Conservation (phyloP, 176 grass and related monocot genomes). For the Paspalum vaginatum region DNA sequence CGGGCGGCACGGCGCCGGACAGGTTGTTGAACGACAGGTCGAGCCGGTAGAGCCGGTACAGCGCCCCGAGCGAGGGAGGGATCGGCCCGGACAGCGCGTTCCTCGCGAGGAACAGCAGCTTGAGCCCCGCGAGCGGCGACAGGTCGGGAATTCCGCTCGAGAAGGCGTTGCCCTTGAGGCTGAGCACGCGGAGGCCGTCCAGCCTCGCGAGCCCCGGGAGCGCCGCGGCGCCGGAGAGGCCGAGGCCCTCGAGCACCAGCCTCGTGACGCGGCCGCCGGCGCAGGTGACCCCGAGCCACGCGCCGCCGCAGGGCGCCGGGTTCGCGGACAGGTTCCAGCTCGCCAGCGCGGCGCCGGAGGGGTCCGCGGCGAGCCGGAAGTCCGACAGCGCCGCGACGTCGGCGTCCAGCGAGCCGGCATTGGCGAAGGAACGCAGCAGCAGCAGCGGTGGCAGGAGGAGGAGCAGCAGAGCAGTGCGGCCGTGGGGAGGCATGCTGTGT, state of each 20-base stretch:
- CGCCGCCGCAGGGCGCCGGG: constrained; percentile 59
- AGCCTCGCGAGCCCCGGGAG: constrained; percentile 52
- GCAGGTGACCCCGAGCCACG: constrained; percentile 79
- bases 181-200: constrained; percentile 81
- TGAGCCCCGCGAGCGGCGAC: constrained; percentile 61
- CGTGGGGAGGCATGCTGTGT: constrained; percentile 32
- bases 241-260: constrained; percentile 72
- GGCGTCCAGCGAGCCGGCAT: constrained; percentile 53
- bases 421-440: constrained; percentile 22
- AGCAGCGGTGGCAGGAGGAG: constrained; percentile 35
- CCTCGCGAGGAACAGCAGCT: constrained; percentile 80
- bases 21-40: constrained; percentile 78
- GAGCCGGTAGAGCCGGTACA: constrained; percentile 78
- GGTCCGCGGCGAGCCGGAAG: constrained; percentile 65
- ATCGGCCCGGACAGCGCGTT: constrained; percentile 69
- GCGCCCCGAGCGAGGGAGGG: constrained; percentile 49
- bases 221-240: constrained; percentile 50
- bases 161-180: constrained; percentile 77
- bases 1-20: constrained; percentile 61
- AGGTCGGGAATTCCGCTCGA: constrained; percentile 75
- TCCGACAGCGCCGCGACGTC: constrained; percentile 62
- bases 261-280: constrained; percentile 70
- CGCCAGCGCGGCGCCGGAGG: constrained; percentile 32
- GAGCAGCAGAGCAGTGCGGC: constrained; percentile 20
- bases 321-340: constrained; percentile 65